Evolutionary conservation across 2,329 filamentous ascomycete genomes (phyloP).

Genomic region (Trichoderma afroharzianum): DNA sequence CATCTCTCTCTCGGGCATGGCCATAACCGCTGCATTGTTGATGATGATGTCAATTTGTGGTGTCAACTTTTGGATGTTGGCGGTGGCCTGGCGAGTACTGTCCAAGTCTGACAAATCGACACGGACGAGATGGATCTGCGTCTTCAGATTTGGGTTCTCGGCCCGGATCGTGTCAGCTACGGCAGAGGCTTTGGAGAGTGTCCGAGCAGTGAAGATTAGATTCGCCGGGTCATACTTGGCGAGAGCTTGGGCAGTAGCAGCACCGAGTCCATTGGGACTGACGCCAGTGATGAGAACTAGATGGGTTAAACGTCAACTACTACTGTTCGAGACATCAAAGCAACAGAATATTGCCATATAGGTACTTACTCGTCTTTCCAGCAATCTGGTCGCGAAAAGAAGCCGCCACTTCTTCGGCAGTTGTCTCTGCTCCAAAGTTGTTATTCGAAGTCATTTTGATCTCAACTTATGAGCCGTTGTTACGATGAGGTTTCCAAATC

Average conservation of each 20-base stretch:
- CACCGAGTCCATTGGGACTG: constrained; percentile 15
- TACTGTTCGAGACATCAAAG: not conserved
- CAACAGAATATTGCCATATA: not conserved
- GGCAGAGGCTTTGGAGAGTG: constrained; percentile 2
- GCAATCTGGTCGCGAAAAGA: not conserved
- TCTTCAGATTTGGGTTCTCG: not conserved
- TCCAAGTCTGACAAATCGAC: not conserved
- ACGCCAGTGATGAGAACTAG: constrained; percentile 16
- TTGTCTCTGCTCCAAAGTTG: constrained; percentile 3
- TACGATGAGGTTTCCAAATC: not conserved
- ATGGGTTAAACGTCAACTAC: not conserved
- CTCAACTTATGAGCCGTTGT: not conserved
- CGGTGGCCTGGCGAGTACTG: not conserved
- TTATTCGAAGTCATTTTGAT: not conserved
- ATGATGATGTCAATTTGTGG: not conserved
- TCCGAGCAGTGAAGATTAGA: constrained; percentile 10
- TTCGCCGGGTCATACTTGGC: constrained; percentile 1
- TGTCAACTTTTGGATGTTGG: not conserved
- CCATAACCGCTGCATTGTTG: constrained; percentile 11
- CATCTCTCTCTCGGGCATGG: not conserved
- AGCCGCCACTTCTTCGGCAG: constrained; percentile 3
- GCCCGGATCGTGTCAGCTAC: not conserved
- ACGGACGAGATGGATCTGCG: not conserved
- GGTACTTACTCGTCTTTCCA: constrained; percentile 4
- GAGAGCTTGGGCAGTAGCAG: not conserved